Evolutionary conservation across 192 early-diverging fungal species (phyloP).

Genomic region (Allomyces arbusculus): DNA sequence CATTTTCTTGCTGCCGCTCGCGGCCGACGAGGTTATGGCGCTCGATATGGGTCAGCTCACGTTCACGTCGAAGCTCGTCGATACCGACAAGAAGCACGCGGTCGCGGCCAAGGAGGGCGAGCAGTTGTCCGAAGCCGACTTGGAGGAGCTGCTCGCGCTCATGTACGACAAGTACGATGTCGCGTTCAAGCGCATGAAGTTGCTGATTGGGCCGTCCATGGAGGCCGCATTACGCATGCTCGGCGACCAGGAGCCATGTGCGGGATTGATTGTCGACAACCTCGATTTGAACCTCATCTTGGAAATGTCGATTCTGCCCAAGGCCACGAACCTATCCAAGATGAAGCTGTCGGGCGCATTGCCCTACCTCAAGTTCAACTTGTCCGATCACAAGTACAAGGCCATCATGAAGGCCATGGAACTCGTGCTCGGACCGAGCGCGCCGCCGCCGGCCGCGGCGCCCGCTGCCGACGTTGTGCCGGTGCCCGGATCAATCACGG

Average conservation of each 20-base stretch:
- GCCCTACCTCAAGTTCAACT: conserved; percentile 64
- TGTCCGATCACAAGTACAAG: conserved; percentile 87
- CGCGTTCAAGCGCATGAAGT: conserved; percentile 56
- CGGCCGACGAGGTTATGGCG: conserved; percentile 49
- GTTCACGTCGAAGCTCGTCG: conserved; percentile 65
- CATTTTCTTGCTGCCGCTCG: conserved; percentile 67
- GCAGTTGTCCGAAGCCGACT: conserved; percentile 36
- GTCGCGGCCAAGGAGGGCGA: conserved; percentile 45
- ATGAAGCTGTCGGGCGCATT: conserved; percentile 60
- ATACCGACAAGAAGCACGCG: conserved; percentile 38
- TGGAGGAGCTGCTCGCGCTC: conserved; percentile 47
- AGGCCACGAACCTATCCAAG: conserved; percentile 47
- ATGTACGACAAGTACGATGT: conserved; percentile 86
- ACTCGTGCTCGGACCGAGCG: conserved; percentile 8
- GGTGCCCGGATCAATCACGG: conserved; percentile 7
- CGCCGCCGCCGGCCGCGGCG: conserved; percentile 3
- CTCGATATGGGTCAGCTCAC: conserved; percentile 83
- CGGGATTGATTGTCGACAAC: conserved; percentile 45
- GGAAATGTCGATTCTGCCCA: conserved; percentile 65
- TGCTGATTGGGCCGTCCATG: conserved; percentile 56
- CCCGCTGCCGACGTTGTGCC: conserved; percentile 1
- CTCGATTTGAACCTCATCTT: conserved; percentile 66
- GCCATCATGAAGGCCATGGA: conserved; percentile 64
- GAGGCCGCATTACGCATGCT: conserved; percentile 49
- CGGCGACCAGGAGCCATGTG: conserved; percentile 38